Evolutionary conservation across 2,329 filamentous ascomycete genomes (phyloP).

Genomic region (Fusarium vanettenii): DNA sequence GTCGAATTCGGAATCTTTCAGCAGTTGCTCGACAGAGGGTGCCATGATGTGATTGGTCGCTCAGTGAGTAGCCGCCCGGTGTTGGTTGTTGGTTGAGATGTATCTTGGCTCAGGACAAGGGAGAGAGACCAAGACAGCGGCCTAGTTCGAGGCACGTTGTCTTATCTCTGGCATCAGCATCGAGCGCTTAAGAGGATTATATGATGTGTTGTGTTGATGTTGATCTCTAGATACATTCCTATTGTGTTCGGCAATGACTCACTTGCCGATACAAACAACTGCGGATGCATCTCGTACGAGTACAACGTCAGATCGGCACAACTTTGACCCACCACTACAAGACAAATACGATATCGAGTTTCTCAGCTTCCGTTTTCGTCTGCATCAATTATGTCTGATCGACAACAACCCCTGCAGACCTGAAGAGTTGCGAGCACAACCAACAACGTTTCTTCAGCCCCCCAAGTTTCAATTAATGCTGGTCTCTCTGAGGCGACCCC

Average conservation of each 20-base stretch:
- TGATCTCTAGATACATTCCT: neutral
- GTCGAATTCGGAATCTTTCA: conserved; percentile 43
- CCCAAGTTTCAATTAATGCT: conserved; percentile 31
- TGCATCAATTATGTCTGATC: neutral
- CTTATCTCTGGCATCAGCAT: no score
- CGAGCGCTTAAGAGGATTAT: conserved; percentile 17
- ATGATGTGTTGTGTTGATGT: neutral
- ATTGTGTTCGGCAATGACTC: neutral
- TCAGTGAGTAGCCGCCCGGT: neutral
- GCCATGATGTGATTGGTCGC: conserved; percentile 30
- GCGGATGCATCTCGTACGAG: neutral
- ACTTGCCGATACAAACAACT: neutral
- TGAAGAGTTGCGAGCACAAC: conserved; percentile 28
- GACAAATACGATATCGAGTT: neutral
- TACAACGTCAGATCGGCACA: neutral
- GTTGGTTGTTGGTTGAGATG: conserved; percentile 18
- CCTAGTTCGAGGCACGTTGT: neutral
- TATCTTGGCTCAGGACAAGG: neutral
- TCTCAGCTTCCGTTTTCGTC: neutral
- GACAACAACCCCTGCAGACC: neutral
- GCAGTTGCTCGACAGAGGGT: conserved; percentile 38
- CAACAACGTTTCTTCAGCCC: conserved; percentile 52
- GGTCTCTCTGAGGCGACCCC: neutral
- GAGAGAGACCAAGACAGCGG: neutral
- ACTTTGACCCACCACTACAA: neutral